Evolutionary conservation across 2,329 filamentous ascomycete species (phyloP).

Genomic region (Colletotrichum zoysiae): DNA sequence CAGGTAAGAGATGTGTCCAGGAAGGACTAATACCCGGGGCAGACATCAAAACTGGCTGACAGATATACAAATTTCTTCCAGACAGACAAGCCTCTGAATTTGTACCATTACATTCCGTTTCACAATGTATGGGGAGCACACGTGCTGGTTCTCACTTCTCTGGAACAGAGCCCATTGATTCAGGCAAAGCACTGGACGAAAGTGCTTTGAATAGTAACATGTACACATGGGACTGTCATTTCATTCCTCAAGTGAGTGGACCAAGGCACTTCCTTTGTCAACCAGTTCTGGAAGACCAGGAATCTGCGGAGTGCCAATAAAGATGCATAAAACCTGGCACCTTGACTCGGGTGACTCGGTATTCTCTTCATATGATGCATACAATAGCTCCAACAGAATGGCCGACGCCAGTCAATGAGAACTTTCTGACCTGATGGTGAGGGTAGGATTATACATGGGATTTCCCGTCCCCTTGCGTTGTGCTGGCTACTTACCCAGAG

Average conservation of each 20-base stretch:
- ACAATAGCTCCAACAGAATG: no score
- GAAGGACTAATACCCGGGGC: not conserved
- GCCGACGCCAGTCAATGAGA: not conserved
- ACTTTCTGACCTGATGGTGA: not conserved
- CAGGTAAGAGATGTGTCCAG: no score
- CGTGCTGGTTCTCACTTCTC: not conserved
- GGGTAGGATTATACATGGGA: no score
- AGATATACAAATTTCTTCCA: not conserved
- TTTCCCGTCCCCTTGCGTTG: conserved; percentile 1
- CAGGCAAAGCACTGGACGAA: not conserved
- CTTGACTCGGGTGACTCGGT: conserved; percentile 2
- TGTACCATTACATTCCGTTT: not conserved
- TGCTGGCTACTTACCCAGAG: not conserved
- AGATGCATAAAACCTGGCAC: not conserved
- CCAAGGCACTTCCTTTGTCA: not conserved
- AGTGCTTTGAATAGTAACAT: conserved; percentile 4
- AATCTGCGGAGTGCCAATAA: not conserved
- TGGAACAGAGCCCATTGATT: not conserved
- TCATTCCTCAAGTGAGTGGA: not conserved
- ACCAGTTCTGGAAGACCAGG: conserved; percentile 16
- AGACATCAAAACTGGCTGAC: not conserved
- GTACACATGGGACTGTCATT: not conserved
- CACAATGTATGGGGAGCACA: not conserved
- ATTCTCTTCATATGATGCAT: not conserved
- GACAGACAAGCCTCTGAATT: not conserved